Conservation (phyloP, 305 asterid species). For the Fraxinus sp. region DNA sequence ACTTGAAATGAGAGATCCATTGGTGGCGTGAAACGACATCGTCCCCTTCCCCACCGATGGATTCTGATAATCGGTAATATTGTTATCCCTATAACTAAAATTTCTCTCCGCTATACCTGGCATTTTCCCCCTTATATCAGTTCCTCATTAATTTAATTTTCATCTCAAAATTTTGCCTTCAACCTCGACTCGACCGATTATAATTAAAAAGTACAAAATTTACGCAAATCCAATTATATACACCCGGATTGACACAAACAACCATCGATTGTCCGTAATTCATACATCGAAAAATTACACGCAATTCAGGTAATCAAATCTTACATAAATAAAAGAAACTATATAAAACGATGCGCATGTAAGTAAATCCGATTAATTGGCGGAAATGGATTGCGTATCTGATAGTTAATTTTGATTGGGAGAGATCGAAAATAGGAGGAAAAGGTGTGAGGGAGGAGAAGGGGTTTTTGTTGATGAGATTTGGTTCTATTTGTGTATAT, state of each 20-base stretch:
- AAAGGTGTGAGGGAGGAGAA: slow-evolving; percentile 27
- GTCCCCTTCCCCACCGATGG: slow-evolving; percentile 43
- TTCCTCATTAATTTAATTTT: slow-evolving; percentile 35
- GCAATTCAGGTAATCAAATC: slow-evolving; percentile 39
- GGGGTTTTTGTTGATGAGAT: slow-evolving; percentile 64
- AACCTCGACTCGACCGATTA: slow-evolving; percentile 25
- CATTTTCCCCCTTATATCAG: slow-evolving; percentile 47
- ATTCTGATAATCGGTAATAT: slow-evolving; percentile 30
- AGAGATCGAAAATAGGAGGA: slow-evolving; percentile 51
- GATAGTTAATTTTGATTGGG: slow-evolving; percentile 36
- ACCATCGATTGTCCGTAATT: slow-evolving; percentile 13
- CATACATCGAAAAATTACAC: slow-evolving; percentile 37
- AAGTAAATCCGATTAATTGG: slow-evolving; percentile 27
- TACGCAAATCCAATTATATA: slow-evolving; percentile 1
- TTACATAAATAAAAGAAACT: slow-evolving; percentile 17
- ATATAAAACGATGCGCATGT: slow-evolving; percentile 13
- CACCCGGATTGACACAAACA: neutral
- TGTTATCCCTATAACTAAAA: slow-evolving; percentile 31
- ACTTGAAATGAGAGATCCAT: slow-evolving; percentile 43
- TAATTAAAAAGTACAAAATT: neutral
- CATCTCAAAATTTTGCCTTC: slow-evolving; percentile 30
- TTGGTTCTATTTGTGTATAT: slow-evolving; percentile 41
- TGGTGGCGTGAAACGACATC: slow-evolving; percentile 34
- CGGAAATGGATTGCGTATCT: slow-evolving; percentile 40
- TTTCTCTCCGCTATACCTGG: slow-evolving; percentile 65